Evolutionary conservation across 371 early-diverging fungal species (phyloP).

Genomic region (Actinomortierella wolfii): DNA sequence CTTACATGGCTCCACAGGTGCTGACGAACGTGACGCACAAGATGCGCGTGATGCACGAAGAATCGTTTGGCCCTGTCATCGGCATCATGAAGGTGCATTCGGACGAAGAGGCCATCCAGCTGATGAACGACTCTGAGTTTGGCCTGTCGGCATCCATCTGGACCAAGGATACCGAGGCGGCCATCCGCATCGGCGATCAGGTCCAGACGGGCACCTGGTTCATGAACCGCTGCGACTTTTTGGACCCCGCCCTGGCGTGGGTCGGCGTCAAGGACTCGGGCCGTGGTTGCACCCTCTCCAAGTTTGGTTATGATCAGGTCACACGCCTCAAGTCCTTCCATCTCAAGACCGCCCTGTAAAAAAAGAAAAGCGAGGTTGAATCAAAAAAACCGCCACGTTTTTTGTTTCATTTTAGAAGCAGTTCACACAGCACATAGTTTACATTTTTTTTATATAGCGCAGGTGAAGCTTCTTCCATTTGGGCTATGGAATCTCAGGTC

Average conservation of each 20-base stretch:
- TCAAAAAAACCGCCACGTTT: too few relatives aligned
- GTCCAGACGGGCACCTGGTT: constrained; percentile 88
- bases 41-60: constrained; percentile 84
- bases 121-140: constrained; percentile 85
- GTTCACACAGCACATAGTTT: too few relatives aligned
- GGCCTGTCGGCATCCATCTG: constrained; percentile 88
- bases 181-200: constrained; percentile 65
- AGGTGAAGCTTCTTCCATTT: too few relatives aligned
- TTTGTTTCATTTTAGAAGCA: too few relatives aligned
- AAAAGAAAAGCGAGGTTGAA: neutral
- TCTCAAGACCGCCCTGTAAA: constrained; percentile 28
- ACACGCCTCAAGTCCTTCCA: constrained; percentile 54
- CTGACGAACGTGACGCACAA: constrained; percentile 72
- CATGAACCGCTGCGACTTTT: constrained; percentile 85
- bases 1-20: constrained; percentile 80
- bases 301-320: constrained; percentile 73
- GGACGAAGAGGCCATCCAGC: constrained; percentile 75
- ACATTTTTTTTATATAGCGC: too few relatives aligned
- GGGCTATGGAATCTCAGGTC: too few relatives aligned
- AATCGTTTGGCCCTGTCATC: constrained; percentile 88
- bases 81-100: constrained; percentile 75
- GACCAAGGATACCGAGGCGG: constrained; percentile 70
- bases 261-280: constrained; percentile 85
- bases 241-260: constrained; percentile 85
- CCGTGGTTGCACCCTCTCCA: constrained; percentile 67